These are phyloP conservation scores for Melastoma malabathricum DNA, from an alignment of 345 rosid species.

Conservation along the genomic window DNA sequence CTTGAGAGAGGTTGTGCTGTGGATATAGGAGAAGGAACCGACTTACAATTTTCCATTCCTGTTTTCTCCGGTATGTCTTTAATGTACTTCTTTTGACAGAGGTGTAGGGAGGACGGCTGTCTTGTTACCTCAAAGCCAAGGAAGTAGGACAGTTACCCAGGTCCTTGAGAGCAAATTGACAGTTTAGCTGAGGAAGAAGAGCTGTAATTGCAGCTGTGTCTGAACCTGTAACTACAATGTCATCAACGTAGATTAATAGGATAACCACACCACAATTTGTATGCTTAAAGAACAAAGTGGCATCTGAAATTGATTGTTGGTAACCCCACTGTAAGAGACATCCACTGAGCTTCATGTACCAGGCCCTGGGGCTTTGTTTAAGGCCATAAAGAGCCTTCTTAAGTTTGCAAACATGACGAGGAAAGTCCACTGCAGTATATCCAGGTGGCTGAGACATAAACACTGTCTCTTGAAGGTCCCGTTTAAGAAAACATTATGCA, in stretches of 20 bases:
- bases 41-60: too few relatives aligned
- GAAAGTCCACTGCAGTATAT: neutral
- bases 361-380: neutral
- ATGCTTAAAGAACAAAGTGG: neutral
- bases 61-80: too few relatives aligned
- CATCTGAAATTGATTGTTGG: neutral
- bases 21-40: too few relatives aligned
- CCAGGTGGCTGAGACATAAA: constrained; percentile 2
- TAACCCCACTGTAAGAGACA: neutral
- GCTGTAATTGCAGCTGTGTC: too few relatives aligned
- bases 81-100: neutral
- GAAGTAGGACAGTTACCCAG: neutral
- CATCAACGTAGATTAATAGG: too few relatives aligned
- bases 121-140: neutral
- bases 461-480: neutral
- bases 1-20: too few relatives aligned
- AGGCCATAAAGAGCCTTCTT: neutral
- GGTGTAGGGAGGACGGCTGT: neutral
- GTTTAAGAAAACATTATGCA: neutral
- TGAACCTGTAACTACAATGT: neutral
- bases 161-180: neutral
- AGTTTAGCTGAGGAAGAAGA: neutral
- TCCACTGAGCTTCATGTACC: neutral
- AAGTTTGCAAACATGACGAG: neutral
- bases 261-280: neutral